Base-by-base conservation (phyloP, 192 early-diverging fungal species). In the Umbelopsis ramanniana region DNA sequence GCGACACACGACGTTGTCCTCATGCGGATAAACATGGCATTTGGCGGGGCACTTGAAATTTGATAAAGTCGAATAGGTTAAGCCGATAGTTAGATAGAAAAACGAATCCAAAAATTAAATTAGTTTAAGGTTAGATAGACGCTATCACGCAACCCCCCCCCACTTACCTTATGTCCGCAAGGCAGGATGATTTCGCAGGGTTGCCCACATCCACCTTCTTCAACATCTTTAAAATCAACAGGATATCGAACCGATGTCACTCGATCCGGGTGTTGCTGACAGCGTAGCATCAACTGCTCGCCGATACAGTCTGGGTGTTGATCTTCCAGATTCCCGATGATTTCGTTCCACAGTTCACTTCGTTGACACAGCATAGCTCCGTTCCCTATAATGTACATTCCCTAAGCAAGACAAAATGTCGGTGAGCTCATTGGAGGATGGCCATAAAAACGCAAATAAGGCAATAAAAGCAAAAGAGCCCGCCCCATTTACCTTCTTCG, bases 321-420 rank as follows among this genome's bases (percentile, higher is more conserved):
- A 12, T 37, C 63, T 29, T 76, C 14, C 37, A 84, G 33, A 15
- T 76, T 76, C 4, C 52, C 68, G 12, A 86, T 76, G 46, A 86
- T 84, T 43, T 69, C 78, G 6, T 71, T 72, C 87, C 87, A 88
- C 10, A 88, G 67, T 5, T 75, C 73, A 23, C 82, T 84, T 43
- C 76, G 67, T 40, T 78, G 73, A 57, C 66, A 76, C 48, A 88
- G 48, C 72, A 87, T 54, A 17, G 70, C 70, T 0, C 74, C 87
- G 53, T 88, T 88, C 9, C 87, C 87, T 4, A 88, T 54, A 63
- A 88, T 82, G 52, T 86, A 88, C 75, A 88, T 68, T 2, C 87
- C 87, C 81, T 85, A 55, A 35, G 29, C 29, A 70, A 33, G 38
- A 8, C n/a, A 21, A 35, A 9, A 8, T 33, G 47, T 6, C 53